Percentiles rank a stretch among this genome's conserved stretches.
Conservation (phyloP, 495 filamentous ascomycete species). For the Parachaetomium inaequale region DNA sequence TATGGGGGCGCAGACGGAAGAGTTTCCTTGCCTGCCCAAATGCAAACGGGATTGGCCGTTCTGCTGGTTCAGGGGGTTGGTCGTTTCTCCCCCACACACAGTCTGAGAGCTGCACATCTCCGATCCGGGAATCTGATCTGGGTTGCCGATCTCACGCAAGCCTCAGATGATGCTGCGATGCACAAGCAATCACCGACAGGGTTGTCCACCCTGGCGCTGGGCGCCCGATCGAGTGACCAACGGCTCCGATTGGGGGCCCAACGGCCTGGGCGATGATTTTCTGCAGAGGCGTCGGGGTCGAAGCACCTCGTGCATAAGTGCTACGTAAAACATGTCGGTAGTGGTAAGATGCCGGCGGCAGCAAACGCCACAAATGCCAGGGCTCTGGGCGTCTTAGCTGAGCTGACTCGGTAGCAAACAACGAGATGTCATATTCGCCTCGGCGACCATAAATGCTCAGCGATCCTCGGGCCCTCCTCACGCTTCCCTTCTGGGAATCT, state of each 20-base stretch:
- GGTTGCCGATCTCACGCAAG: constrained; percentile 3
- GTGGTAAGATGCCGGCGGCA: neutral
- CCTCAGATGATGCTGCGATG: constrained; percentile 14
- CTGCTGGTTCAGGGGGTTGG: neutral
- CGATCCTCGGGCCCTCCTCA: neutral
- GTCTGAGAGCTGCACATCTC: constrained; percentile 1
- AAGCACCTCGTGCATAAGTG: neutral
- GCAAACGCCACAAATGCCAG: constrained; percentile 6
- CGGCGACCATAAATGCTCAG: neutral
- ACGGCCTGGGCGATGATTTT: constrained; percentile 3
- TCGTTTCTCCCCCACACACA: constrained; percentile 1
- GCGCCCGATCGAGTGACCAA: neutral
- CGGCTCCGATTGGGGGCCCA: constrained; percentile 9
- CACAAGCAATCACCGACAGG: constrained; percentile 2
- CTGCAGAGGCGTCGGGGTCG: neutral
- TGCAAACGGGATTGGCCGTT: constrained; percentile 19
- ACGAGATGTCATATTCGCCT: neutral
- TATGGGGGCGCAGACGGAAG: neutral
- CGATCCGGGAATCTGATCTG: constrained; percentile 18
- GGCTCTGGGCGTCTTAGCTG: neutral
- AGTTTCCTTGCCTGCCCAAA: neutral
- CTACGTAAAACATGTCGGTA: neutral
- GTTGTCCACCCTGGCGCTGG: neutral
- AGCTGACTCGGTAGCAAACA: constrained; percentile 18
- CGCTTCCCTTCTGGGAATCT: constrained; percentile 20